phyloP scores from a whole-genome alignment of 306 rosid species.

The Inga laurina region DNA sequence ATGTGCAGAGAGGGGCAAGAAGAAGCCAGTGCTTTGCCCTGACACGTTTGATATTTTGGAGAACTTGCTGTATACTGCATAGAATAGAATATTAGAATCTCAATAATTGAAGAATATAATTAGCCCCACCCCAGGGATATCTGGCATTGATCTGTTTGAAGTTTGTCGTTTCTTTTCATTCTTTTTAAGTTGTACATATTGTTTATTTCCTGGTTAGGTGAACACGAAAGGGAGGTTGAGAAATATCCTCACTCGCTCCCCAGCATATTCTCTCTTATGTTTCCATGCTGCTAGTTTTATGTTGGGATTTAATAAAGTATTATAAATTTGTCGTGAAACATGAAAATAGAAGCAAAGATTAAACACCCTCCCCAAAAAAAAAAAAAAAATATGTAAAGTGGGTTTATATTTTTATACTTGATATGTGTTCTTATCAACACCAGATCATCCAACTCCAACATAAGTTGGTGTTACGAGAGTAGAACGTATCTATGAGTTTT shows the following conservation, averaged over 20 bases:
- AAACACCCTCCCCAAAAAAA: too few species aligned
- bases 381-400: neutral
- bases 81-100: neutral
- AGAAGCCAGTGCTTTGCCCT: neutral
- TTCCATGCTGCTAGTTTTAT: neutral
- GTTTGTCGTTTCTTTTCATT: neutral
- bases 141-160: neutral
- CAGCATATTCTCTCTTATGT: neutral
- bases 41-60: neutral
- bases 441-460: neutral
- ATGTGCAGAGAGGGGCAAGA: neutral
- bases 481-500: neutral
- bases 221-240: neutral
- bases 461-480: neutral
- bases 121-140: neutral
- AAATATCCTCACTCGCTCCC: neutral
- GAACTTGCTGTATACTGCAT: neutral
- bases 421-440: neutral
- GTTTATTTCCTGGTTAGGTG: neutral
- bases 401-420: neutral
- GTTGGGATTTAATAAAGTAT: neutral
- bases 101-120: neutral
- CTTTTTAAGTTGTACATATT: neutral
- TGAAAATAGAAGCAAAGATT: neutral
- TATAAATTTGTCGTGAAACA: neutral